A percentile compares a stretch with the other conserved stretches of the same genome.
Evolutionary conservation across 2,329 filamentous ascomycete genomes (phyloP).

Genomic region (Thermothelomyces thermophilus): DNA sequence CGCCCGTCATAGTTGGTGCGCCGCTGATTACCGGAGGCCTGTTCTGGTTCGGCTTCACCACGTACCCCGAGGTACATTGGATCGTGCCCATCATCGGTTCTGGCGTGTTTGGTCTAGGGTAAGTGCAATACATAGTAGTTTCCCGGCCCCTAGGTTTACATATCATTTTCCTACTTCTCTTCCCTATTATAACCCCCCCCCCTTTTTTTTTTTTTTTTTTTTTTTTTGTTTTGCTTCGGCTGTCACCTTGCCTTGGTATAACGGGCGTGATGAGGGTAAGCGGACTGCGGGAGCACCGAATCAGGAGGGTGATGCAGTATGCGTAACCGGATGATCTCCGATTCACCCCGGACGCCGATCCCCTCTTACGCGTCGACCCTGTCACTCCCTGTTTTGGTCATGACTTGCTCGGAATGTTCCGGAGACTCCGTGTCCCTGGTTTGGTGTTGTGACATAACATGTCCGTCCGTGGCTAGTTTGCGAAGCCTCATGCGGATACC

Average conservation of each 20-base stretch:
- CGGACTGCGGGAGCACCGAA: no score
- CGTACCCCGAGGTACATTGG: slow-evolving; percentile 67
- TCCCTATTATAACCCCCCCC: no score
- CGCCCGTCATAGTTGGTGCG: slow-evolving; percentile 67
- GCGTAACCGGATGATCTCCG: no score
- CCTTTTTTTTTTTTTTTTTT: slow-evolving; percentile 3
- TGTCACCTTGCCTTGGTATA: not conserved
- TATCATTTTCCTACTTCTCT: no score
- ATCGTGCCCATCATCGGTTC: slow-evolving; percentile 69
- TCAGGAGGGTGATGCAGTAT: no score
- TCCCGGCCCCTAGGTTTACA: no score
- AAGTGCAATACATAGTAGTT: no score
- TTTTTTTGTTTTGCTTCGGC: no score
- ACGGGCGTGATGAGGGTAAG: no score
- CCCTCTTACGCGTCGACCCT: not conserved
- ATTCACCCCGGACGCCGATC: not conserved
- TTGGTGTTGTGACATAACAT: slow-evolving; percentile 26
- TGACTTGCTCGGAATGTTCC: slow-evolving; percentile 24
- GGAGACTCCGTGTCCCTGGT: slow-evolving; percentile 21
- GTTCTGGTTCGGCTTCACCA: slow-evolving; percentile 87
- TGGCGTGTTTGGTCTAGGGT: slow-evolving; percentile 64
- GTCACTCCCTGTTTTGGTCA: slow-evolving; percentile 24
- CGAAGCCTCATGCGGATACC: slow-evolving; percentile 25
- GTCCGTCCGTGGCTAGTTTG: slow-evolving; percentile 18
- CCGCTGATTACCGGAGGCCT: slow-evolving; percentile 72